phyloP scores from a whole-genome alignment of 83 land plant species.

The Diphasiastrum complanatum region DNA sequence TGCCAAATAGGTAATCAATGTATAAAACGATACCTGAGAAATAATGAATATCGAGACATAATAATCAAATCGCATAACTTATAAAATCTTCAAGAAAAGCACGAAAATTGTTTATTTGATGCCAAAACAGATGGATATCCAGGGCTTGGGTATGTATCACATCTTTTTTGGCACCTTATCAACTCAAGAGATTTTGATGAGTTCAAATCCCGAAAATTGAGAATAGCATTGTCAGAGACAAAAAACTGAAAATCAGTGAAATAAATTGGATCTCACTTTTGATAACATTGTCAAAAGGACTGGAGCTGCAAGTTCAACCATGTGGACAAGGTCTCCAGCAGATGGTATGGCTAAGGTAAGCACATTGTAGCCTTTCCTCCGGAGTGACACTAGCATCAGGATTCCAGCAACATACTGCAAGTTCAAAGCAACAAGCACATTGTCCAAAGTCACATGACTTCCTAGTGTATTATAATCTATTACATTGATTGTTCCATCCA shows the following conservation, averaged over 20 bases:
- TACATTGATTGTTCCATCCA: too few relatives aligned
- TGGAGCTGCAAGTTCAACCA: slow-evolving; percentile 70
- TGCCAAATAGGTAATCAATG: slow-evolving; percentile 61
- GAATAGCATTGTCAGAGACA: too few relatives aligned
- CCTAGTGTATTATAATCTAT: too few relatives aligned
- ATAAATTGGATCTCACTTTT: slow-evolving; percentile 39
- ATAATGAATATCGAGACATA: neutral
- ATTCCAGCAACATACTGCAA: slow-evolving; percentile 64
- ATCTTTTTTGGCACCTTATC: too few relatives aligned
- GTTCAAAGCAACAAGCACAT: neutral
- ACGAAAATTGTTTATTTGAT: too few relatives aligned
- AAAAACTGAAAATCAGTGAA: neutral
- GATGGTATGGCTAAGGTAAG: slow-evolving; percentile 54
- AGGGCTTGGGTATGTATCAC: too few relatives aligned
- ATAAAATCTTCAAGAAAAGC: neutral
- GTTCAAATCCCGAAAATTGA: too few relatives aligned
- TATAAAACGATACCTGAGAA: slow-evolving; percentile 66
- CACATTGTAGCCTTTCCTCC: slow-evolving; percentile 58
- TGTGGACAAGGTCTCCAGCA: slow-evolving; percentile 43
- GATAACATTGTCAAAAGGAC: slow-evolving; percentile 74
- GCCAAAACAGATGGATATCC: too few relatives aligned
- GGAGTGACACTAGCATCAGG: slow-evolving; percentile 62
- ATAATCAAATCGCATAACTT: too few relatives aligned
- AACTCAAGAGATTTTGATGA: too few relatives aligned
- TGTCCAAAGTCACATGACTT: too few relatives aligned